Evolutionary conservation across 257 asterid species (phyloP).

Genomic region (Salvia rosmarinus): DNA sequence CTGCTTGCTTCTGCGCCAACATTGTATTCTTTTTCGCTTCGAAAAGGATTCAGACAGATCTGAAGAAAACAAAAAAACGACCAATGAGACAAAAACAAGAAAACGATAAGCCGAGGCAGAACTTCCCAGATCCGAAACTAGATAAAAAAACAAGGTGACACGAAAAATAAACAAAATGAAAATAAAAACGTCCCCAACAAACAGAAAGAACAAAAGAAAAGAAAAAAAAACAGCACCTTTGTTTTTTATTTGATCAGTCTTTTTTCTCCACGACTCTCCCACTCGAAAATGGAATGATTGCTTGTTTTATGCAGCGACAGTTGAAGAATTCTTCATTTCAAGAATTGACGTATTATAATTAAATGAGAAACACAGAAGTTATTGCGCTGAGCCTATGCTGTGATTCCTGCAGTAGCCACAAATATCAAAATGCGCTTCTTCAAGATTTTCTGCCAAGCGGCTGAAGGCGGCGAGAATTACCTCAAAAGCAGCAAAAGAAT

Average conservation of each 20-base stretch:
- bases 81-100: slow-evolving; percentile 38
- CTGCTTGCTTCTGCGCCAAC: slow-evolving; percentile 84
- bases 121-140: slow-evolving; percentile 33
- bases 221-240: slow-evolving; percentile 22
- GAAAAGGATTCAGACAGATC: slow-evolving; percentile 21
- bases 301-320: slow-evolving; percentile 23
- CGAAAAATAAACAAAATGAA: neutral
- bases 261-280: neutral
- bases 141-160: neutral
- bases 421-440: slow-evolving; percentile 31
- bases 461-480: slow-evolving; percentile 42
- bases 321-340: slow-evolving; percentile 26
- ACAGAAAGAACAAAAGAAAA: slow-evolving; percentile 6
- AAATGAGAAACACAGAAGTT: slow-evolving; percentile 37
- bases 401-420: slow-evolving; percentile 12
- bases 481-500: slow-evolving; percentile 41
- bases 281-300: neutral
- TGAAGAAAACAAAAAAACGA: neutral
- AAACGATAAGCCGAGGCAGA: slow-evolving; percentile 38
- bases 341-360: neutral
- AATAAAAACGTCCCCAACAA: neutral
- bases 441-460: slow-evolving; percentile 36
- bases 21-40: slow-evolving; percentile 38
- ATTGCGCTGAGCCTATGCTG: slow-evolving; percentile 31
- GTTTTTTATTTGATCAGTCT: slow-evolving; percentile 33